Conservation (phyloP, 306 rosid genomes). For the Pachyrhizus erosus region DNA sequence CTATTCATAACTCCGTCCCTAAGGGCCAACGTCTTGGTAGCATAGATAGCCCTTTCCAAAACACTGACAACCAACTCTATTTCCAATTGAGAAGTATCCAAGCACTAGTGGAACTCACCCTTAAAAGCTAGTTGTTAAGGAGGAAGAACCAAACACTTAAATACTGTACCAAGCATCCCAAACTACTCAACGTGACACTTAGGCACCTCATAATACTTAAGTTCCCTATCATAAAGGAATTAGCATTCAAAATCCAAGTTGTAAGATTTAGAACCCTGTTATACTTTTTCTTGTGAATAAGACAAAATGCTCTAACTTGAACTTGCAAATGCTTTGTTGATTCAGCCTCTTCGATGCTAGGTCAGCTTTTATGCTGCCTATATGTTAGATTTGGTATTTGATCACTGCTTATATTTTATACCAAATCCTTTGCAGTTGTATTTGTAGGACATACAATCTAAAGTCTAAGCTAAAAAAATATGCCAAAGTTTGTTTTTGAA, state of each 20-base stretch:
- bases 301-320: not conserved
- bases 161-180: too few relatives aligned
- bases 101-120: too few relatives aligned
- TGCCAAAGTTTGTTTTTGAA: constrained; percentile 11
- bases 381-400: not conserved
- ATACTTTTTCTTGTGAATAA: not conserved
- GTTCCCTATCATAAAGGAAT: not conserved
- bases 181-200: too few relatives aligned
- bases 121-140: too few relatives aligned
- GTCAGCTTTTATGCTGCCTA: not conserved
- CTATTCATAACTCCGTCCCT: too few relatives aligned
- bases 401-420: constrained; percentile 4
- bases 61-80: too few relatives aligned
- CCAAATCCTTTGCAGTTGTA: constrained; percentile 1
- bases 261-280: constrained; percentile 22
- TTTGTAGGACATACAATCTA: constrained; percentile 1
- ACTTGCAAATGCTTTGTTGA: not conserved
- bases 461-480: not conserved
- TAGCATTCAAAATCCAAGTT: not conserved
- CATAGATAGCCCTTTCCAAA: too few relatives aligned
- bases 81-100: too few relatives aligned
- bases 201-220: too few relatives aligned
- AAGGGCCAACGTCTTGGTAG: too few relatives aligned
- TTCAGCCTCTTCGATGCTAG: not conserved
- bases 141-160: too few relatives aligned